Conservation (phyloP, 2,329 filamentous ascomycete genomes). For the Colletotrichum theobromicola region DNA sequence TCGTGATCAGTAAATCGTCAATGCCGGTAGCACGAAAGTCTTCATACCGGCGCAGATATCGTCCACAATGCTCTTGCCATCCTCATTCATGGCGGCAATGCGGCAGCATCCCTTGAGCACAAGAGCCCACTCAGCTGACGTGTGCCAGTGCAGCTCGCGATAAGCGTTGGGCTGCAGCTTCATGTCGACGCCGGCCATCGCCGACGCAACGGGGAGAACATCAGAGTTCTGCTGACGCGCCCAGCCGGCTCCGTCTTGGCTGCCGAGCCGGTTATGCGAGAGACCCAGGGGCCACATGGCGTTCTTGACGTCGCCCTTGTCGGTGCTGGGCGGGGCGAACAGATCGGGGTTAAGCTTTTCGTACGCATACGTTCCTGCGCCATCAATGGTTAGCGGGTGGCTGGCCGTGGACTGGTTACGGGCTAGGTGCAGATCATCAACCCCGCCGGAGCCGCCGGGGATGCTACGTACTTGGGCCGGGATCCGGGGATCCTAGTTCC, state of each 20-base stretch:
- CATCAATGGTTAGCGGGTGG: neutral
- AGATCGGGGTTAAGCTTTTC: slow-evolving; percentile 60
- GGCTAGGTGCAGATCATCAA: neutral
- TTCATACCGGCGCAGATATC: slow-evolving; percentile 41
- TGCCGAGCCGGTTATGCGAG: slow-evolving; percentile 52
- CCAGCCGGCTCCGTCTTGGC: slow-evolving; percentile 52
- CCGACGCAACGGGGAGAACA: slow-evolving; percentile 53
- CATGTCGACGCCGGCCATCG: slow-evolving; percentile 66
- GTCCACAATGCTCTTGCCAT: slow-evolving; percentile 52
- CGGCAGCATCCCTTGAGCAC: slow-evolving; percentile 59
- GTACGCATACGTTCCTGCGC: slow-evolving; percentile 38
- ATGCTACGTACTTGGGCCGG: slow-evolving; percentile 51
- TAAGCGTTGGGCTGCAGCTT: slow-evolving; percentile 61
- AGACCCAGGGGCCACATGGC: slow-evolving; percentile 61
- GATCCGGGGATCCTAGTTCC: slow-evolving; percentile 51
- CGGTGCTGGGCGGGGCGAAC: slow-evolving; percentile 58
- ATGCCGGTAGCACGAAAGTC: neutral
- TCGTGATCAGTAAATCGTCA: neutral
- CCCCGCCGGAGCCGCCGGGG: neutral
- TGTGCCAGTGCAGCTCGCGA: slow-evolving; percentile 69
- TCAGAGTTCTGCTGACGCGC: slow-evolving; percentile 57
- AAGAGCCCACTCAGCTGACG: slow-evolving; percentile 56
- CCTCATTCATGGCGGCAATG: slow-evolving; percentile 56
- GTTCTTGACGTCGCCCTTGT: slow-evolving; percentile 51
- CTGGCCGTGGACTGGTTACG: neutral